These are phyloP conservation scores for Hortaea werneckii DNA, from an alignment of 2,329 filamentous ascomycete species.

Conservation along the genomic window DNA sequence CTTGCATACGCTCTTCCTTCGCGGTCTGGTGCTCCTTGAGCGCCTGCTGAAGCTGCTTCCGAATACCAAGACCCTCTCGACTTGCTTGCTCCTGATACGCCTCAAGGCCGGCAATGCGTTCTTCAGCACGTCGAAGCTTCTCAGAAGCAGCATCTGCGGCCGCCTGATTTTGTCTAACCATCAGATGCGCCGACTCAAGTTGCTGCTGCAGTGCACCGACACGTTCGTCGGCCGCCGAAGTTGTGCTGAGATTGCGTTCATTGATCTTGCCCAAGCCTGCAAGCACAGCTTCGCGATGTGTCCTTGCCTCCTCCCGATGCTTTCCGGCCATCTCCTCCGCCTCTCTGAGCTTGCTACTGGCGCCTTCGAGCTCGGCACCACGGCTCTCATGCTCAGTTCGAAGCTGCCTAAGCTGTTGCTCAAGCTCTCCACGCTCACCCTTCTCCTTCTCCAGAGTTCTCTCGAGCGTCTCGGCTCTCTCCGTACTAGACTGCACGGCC, in stretches of 20 bases:
- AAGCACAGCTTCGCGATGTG: slow-evolving; percentile 73
- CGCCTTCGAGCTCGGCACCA: slow-evolving; percentile 64
- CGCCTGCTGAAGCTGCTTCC: slow-evolving; percentile 77
- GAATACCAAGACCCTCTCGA: slow-evolving; percentile 78
- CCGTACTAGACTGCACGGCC: slow-evolving; percentile 68
- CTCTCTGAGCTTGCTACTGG: slow-evolving; percentile 66
- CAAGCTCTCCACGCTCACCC: slow-evolving; percentile 60
- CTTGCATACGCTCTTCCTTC: slow-evolving; percentile 67
- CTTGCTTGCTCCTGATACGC: slow-evolving; percentile 96
- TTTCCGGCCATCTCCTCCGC: slow-evolving; percentile 81
- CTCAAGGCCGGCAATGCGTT: slow-evolving; percentile 90
- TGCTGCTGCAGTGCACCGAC: slow-evolving; percentile 68
- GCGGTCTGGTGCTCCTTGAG: slow-evolving; percentile 76
- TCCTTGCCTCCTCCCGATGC: slow-evolving; percentile 75
- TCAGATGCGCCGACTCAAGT: slow-evolving; percentile 61
- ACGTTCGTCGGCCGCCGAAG: slow-evolving; percentile 52
- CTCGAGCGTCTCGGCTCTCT: slow-evolving; percentile 68
- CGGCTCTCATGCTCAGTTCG: slow-evolving; percentile 74
- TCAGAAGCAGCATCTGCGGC: slow-evolving; percentile 81
- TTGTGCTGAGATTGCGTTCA: slow-evolving; percentile 42
- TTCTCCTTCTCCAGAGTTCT: slow-evolving; percentile 77
- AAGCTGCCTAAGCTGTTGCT: slow-evolving; percentile 65
- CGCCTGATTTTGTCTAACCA: slow-evolving; percentile 80
- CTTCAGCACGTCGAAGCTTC: slow-evolving; percentile 83
- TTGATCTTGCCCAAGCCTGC: slow-evolving; percentile 69